A percentile compares a stretch with the other conserved stretches of the same genome.
Conservation (phyloP, 2,329 filamentous ascomycete species). For the Amauroascus niger region DNA sequence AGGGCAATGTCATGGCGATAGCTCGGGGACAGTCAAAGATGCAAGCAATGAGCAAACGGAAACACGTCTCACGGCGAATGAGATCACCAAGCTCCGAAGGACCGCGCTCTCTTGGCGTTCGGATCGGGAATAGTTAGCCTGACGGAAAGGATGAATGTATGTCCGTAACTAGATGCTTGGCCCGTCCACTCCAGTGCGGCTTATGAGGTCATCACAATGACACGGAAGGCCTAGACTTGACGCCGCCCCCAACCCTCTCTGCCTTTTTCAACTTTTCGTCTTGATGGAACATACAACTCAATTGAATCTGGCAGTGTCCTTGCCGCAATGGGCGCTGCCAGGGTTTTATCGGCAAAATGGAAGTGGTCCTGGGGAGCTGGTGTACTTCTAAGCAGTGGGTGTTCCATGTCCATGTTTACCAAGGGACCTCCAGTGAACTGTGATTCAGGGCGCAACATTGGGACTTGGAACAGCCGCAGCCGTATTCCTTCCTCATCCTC, state of each 20-base stretch:
- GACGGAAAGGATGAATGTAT: neutral
- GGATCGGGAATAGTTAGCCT: neutral
- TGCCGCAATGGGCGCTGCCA: conserved; percentile 29
- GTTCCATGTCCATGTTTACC: conserved; percentile 18
- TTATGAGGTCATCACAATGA: neutral
- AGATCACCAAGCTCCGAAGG: neutral
- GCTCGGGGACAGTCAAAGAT: neutral
- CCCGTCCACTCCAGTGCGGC: neutral
- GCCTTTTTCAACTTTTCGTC: neutral
- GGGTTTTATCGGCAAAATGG: conserved; percentile 28
- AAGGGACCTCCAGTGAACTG: conserved; percentile 10
- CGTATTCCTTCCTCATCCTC: neutral
- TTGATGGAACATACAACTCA: conserved; percentile 6
- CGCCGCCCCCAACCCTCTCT: neutral
- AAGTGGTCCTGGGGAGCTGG: conserved; percentile 29
- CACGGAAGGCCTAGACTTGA: neutral
- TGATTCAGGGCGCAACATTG: conserved; percentile 15
- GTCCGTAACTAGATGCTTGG: neutral
- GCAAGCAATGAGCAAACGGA: neutral
- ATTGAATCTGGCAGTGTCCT: conserved; percentile 19
- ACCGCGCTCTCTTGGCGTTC: neutral
- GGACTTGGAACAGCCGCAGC: conserved; percentile 9
- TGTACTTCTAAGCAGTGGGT: conserved; percentile 22
- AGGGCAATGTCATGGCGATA: neutral
- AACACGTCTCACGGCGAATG: neutral